These are phyloP conservation scores for Schrenkiella parvula DNA, from an alignment of 345 rosid genomes.

Conservation along the genomic window DNA sequence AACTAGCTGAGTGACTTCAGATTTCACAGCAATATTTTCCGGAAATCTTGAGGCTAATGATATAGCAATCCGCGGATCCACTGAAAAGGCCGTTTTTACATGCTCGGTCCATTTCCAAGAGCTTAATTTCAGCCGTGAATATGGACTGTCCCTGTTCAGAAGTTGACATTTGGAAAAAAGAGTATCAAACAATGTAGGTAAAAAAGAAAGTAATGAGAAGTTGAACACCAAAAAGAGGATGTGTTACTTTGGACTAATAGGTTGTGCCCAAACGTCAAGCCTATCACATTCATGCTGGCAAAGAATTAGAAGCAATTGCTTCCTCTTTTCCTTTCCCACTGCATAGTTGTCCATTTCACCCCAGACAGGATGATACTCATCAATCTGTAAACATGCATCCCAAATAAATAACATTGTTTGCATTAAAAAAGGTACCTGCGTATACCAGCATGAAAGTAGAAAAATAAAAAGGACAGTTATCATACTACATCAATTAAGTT, in stretches of 20 bases:
- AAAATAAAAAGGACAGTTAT: constrained; percentile 22
- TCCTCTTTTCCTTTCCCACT: constrained; percentile 69
- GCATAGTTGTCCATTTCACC: constrained; percentile 74
- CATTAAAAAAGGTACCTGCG: constrained; percentile 25
- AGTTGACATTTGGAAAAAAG: constrained; percentile 10
- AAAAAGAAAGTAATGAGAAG: not conserved
- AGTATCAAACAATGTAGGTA: constrained; percentile 6
- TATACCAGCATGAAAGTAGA: constrained; percentile 36
- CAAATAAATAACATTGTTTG: not conserved
- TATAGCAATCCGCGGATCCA: constrained; percentile 81
- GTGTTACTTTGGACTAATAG: constrained; percentile 62
- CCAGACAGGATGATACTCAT: constrained; percentile 77
- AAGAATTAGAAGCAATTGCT: constrained; percentile 77
- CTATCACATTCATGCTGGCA: constrained; percentile 93
- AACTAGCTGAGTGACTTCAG: constrained; percentile 71
- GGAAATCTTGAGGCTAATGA: constrained; percentile 76
- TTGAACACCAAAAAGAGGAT: not conserved
- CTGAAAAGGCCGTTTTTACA: constrained; percentile 74
- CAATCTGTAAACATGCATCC: constrained; percentile 44
- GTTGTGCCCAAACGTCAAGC: constrained; percentile 96
- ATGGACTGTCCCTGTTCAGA: constrained; percentile 47
- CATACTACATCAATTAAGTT: constrained; percentile 52
- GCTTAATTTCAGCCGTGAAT: constrained; percentile 54
- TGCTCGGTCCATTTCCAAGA: constrained; percentile 71
- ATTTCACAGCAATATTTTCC: constrained; percentile 52